These are phyloP conservation scores for Hypoxylon sp. DNA, from an alignment of 2,329 filamentous ascomycete genomes.

Conservation along the genomic window DNA sequence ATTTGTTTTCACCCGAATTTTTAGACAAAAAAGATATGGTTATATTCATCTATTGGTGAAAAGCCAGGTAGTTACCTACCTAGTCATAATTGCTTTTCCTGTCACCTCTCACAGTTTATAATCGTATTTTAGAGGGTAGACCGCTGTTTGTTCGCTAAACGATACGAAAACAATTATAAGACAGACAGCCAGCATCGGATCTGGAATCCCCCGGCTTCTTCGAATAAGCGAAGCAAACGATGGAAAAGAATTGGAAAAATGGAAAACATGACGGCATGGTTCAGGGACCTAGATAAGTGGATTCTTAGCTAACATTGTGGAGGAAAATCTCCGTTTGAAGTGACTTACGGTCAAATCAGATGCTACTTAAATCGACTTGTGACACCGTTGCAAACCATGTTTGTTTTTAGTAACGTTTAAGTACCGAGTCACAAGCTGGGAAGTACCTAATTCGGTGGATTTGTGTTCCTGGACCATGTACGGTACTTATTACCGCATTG, in stretches of 20 bases:
- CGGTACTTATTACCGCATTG: slow-evolving; percentile 8
- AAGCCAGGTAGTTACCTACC: too few relatives aligned
- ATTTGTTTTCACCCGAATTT: slow-evolving; percentile 16
- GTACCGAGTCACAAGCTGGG: slow-evolving; percentile 13
- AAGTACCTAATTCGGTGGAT: slow-evolving; percentile 25
- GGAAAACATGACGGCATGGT: slow-evolving; percentile 28
- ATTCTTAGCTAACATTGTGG: slow-evolving; percentile 25
- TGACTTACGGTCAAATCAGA: slow-evolving; percentile 35
- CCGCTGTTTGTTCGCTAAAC: slow-evolving; percentile 6
- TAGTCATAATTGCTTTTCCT: slow-evolving; percentile 20
- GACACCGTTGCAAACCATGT: slow-evolving; percentile 19
- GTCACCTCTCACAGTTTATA: too few relatives aligned
- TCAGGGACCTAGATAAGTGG: slow-evolving; percentile 35
- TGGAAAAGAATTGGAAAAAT: slow-evolving; percentile 13
- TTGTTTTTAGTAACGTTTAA: slow-evolving; percentile 20
- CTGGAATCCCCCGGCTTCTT: slow-evolving; percentile 7
- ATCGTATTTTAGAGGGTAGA: too few relatives aligned
- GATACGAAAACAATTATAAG: slow-evolving; percentile 7
- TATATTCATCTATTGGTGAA: slow-evolving; percentile 16
- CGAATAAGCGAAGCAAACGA: slow-evolving; percentile 13
- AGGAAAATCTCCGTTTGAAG: slow-evolving; percentile 33
- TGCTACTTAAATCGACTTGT: slow-evolving; percentile 29
- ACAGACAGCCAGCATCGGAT: too few relatives aligned
- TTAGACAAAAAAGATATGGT: slow-evolving; percentile 18
- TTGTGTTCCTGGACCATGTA: slow-evolving; percentile 18